Conservation (phyloP, 2,329 filamentous ascomycete genomes). For the Chaetomiaceae sp. region DNA sequence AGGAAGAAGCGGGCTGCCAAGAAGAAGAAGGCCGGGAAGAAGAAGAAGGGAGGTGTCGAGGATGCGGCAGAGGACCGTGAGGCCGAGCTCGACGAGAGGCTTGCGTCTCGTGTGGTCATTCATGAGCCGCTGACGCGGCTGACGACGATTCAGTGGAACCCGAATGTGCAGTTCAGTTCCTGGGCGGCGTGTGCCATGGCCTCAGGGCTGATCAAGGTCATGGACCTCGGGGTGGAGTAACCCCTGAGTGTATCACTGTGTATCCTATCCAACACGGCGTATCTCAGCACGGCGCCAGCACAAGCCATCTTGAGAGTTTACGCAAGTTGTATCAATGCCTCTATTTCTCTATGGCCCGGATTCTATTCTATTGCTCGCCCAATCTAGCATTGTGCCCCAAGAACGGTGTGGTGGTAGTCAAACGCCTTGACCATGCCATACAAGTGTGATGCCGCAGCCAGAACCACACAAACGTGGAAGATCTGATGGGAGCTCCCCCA, state of each 20-base stretch:
- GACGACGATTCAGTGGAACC: slow-evolving; percentile 62
- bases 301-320: too few species aligned
- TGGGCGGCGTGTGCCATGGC: slow-evolving; percentile 65
- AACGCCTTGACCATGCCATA: slow-evolving; percentile 79
- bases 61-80: slow-evolving; percentile 18
- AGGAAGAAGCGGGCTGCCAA: slow-evolving; percentile 30
- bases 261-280: too few species aligned
- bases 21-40: slow-evolving; percentile 25
- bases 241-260: too few species aligned
- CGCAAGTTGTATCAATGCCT: neutral
- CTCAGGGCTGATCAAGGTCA: slow-evolving; percentile 60
- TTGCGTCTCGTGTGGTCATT: slow-evolving; percentile 43
- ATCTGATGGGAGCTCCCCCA: slow-evolving; percentile 94
- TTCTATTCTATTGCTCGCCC: neutral
- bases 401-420: slow-evolving; percentile 69
- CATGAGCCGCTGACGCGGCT: slow-evolving; percentile 61
- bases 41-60: slow-evolving; percentile 17
- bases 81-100: slow-evolving; percentile 23
- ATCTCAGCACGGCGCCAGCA: too few species aligned
- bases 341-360: neutral
- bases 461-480: slow-evolving; percentile 83
- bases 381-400: slow-evolving; percentile 46
- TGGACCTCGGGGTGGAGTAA: slow-evolving; percentile 56
- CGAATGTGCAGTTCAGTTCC: slow-evolving; percentile 58
- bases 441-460: slow-evolving; percentile 77